Evolutionary conservation across 2,329 filamentous ascomycete genomes (phyloP), one percentile per base, ranked within the genome.

Genomic region (Tympanopsis confertula): DNA sequence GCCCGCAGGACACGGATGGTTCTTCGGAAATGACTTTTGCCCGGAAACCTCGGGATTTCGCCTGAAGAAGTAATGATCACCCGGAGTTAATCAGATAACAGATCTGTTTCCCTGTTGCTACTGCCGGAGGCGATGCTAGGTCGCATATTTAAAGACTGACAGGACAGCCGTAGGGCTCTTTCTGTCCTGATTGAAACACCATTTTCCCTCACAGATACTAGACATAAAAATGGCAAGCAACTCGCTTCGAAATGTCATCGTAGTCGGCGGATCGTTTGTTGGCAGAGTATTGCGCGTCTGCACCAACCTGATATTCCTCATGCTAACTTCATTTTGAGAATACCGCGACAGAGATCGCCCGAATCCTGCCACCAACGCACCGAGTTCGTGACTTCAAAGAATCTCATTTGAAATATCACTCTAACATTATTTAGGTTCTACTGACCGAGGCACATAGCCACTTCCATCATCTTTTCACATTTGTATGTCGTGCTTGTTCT

Each of bases 391-490:
- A 13, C 19, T 13, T 13, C 4, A 5, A 5, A 19, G 13, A 4
- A 13, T 5, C 4, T 14, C 10, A 10, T 4, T 19, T 5, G 12
- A 26, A 35, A 18, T 33, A 5, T 28, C 15, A 3, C 17, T 13
- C 14, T 33, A 33, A 33, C 15, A 12, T 17, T 12, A n/a, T 5
- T 36, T 17, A 56, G 54, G 46, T 56, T 4, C 45, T 69, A 2
- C 44, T 69, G 3, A 51, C 71, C 20, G 67, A 71, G 44, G 63
- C 61, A 32, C 66, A 68, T 42, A 62, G 58, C 5, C 66, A 70
- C 43, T 66, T 69, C 41, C 60, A 70, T 40, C 64, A 66, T 40
- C 52, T 65, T 1, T 71, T 66, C 44, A 57, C 57, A 5, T 66
- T 71, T 41, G 53, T 56, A 47, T 43, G 52, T 17, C 15, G 10